Conservation (phyloP, 129 eudicot genomes). For the Helianthus annuus region HanXRQr2.0-SUNRISE NC_035435.2:152952708-152953207, state of each 20-base stretch:
- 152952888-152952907: constrained; percentile 83
- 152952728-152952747: constrained; percentile 58
- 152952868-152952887: constrained; percentile 75
- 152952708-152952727: constrained; percentile 73
- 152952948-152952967: constrained; percentile 98
- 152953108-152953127: constrained; percentile 27
- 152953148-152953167: constrained; percentile 66
- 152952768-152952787: constrained; percentile 88
- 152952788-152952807: constrained; percentile 89
- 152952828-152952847: constrained; percentile 68
- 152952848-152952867: constrained; percentile 87
- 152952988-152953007: constrained; percentile 62
- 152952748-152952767: constrained; percentile 83
- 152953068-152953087: constrained; percentile 41
- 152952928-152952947: constrained; percentile 89
- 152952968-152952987: constrained; percentile 14
- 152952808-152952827: constrained; percentile 78
- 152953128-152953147: constrained; percentile 20
- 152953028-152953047: constrained; percentile 63
- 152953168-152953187: constrained; percentile 95
- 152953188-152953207: constrained; percentile 96
- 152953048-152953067: constrained; percentile 18
- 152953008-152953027: constrained; percentile 91
- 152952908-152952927: constrained; percentile 96
- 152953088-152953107: constrained; percentile 43